A percentile compares a stretch with the other conserved stretches of the same genome.
Evolutionary conservation across 176 grass and related monocot species (phyloP).

Genomic region (Carex myosuroides): DNA sequence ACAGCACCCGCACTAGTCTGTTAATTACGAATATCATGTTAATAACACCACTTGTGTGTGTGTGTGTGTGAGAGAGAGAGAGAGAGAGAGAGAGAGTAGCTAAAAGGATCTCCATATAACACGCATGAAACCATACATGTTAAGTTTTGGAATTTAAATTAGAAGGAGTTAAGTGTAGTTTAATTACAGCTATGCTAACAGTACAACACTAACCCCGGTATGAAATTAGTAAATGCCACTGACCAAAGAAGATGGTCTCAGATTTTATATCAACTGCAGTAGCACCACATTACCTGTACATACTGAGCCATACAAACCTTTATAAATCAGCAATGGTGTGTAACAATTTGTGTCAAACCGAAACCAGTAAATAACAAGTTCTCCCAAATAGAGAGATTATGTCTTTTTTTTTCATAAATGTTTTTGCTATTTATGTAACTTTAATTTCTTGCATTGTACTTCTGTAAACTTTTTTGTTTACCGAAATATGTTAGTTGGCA

Average conservation of each 20-base stretch:
- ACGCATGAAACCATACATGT: neutral
- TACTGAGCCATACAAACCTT: neutral
- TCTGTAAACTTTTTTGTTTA: neutral
- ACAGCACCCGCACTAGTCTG: slow-evolving; percentile 77
- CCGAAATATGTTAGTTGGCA: neutral
- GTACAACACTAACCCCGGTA: neutral
- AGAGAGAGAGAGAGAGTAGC: neutral
- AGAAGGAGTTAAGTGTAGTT: neutral
- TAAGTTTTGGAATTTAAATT: neutral
- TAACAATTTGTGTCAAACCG: neutral
- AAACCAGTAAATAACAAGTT: neutral
- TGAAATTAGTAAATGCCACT: neutral
- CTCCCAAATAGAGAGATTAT: neutral
- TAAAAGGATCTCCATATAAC: neutral
- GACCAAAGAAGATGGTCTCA: neutral
- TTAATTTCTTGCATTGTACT: neutral
- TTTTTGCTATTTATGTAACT: neutral
- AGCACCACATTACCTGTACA: neutral
- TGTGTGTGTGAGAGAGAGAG: neutral
- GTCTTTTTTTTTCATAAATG: neutral
- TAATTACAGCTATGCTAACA: neutral
- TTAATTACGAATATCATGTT: slow-evolving; percentile 13
- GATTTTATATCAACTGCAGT: neutral
- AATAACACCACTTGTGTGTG: neutral
- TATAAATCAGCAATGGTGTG: neutral